phyloP scores from a whole-genome alignment of 2,329 filamentous ascomycete genomes.

The Cytospora mali region DNA sequence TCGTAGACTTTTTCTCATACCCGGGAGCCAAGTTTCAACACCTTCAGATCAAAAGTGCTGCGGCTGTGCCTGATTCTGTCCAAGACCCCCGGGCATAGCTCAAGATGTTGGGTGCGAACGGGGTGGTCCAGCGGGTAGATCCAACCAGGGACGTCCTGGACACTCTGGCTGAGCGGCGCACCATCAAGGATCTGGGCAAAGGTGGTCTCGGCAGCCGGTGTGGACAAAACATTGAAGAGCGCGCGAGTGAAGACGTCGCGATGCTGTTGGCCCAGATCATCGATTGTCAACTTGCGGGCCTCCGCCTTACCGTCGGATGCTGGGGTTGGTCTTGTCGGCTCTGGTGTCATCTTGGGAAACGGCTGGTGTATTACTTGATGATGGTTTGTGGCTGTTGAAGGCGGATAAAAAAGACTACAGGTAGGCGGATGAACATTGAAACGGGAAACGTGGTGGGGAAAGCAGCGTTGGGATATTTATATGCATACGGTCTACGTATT shows the following conservation, averaged over 20 bases:
- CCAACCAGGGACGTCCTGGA: not conserved
- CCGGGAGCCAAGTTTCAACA: not conserved
- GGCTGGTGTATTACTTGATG: not conserved
- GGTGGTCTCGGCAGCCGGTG: not conserved
- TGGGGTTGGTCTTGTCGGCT: not conserved
- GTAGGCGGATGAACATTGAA: not conserved
- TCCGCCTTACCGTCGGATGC: not conserved
- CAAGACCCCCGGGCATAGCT: conserved; percentile 25
- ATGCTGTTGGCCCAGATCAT: not conserved
- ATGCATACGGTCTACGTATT: too few species aligned
- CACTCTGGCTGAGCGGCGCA: conserved; percentile 1
- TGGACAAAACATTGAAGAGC: conserved; percentile 4
- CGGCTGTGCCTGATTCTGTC: not conserved
- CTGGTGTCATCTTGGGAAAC: not conserved
- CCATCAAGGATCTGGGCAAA: conserved; percentile 13
- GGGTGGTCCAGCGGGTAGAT: not conserved
- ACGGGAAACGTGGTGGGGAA: not conserved
- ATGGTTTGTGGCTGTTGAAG: not conserved
- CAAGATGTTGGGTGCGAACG: conserved; percentile 5
- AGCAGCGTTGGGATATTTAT: too few species aligned
- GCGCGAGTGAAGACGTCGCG: conserved; percentile 8
- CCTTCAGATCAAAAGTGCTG: conserved; percentile 8
- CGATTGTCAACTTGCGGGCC: not conserved
- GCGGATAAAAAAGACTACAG: not conserved
- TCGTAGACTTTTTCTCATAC: not conserved